Base-by-base conservation (phyloP, 2,329 filamentous ascomycete genomes). In the Trichoderma endophyticum region DNA sequence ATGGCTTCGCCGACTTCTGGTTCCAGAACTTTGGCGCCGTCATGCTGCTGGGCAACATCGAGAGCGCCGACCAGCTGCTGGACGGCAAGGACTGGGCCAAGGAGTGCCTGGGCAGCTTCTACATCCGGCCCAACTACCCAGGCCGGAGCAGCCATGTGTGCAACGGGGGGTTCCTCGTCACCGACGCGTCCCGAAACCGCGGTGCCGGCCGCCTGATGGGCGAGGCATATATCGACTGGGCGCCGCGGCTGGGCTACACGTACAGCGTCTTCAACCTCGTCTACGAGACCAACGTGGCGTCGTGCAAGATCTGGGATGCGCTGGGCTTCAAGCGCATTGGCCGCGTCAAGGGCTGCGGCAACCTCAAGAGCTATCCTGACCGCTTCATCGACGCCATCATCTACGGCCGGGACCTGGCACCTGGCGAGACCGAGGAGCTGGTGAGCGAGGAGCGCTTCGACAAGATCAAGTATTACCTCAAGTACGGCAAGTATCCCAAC, bases 381-480 rank as follows among this genome's bases (percentile, higher is more conserved):
- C 88, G 90, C 75, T 86, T 91, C 73, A 88, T 93, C 73, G 91
- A 93, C 81, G 92, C 91, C 78, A 93, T 93, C 80, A 93, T 93
- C 74, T 93, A 92, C 82, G 94, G 94, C 39, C 86, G 89, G 69
- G 89, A 91, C 77, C 83, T 90, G 73, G 84, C 83, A 18, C 80
- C 80, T 60, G 80, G 80, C 72, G 91, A 93, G 77, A 88, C 88
- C 77, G 93, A 96, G 80, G 93, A 96, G 81, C 91, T 93, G 80
- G 92, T 95, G 77, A 95, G 92, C 81, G 95, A 98, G 85, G 95
- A 98, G 84, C 93, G 96, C 77, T 98, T 98, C 86, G 95, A 98
- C 86, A 98, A 98, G 86, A 98, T 98, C 81, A 92, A 95, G 79
- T 98, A 93, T 86, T 98, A 98, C 83, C 90, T 98, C 79, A 97